phyloP scores from a whole-genome alignment of 495 filamentous ascomycete genomes.

The Hypoxylon rickii region DNA sequence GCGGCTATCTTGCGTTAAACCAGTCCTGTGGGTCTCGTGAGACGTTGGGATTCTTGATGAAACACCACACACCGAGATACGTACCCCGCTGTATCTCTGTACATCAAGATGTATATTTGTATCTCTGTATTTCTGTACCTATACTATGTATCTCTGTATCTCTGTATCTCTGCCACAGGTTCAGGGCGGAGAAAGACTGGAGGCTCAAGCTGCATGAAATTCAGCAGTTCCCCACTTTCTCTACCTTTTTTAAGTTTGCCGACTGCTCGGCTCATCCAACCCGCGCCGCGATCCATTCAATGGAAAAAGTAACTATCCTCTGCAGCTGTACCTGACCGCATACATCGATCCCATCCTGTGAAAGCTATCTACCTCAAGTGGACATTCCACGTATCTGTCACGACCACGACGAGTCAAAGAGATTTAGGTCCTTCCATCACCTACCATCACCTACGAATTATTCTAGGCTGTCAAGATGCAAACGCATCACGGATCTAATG shows the following conservation, averaged over 20 bases:
- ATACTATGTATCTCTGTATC: neutral
- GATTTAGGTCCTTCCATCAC: no score
- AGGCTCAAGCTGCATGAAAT: conserved; percentile 39
- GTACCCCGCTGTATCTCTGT: conserved; percentile 32
- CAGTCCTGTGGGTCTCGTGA: conserved; percentile 19
- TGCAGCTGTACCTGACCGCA: conserved; percentile 30
- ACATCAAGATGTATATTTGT: neutral
- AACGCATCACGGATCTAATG: no score
- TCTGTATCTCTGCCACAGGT: neutral
- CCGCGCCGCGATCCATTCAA: conserved; percentile 28
- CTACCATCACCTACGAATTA: no score
- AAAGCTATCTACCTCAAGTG: no score
- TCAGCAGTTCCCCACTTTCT: conserved; percentile 28
- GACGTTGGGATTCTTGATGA: conserved; percentile 15
- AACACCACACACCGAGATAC: conserved; percentile 31
- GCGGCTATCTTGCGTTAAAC: conserved; percentile 38
- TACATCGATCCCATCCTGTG: no score
- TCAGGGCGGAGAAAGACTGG: conserved; percentile 21
- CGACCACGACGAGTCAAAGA: no score
- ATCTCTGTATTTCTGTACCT: conserved; percentile 4
- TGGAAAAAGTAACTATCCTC: conserved; percentile 22
- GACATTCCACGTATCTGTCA: no score
- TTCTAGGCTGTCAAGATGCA: no score
- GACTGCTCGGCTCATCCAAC: conserved; percentile 35
- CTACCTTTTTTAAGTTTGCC: conserved; percentile 37